Base-by-base conservation (phyloP, 768 basidiomycete species). In the Suillus americanus region DNA sequence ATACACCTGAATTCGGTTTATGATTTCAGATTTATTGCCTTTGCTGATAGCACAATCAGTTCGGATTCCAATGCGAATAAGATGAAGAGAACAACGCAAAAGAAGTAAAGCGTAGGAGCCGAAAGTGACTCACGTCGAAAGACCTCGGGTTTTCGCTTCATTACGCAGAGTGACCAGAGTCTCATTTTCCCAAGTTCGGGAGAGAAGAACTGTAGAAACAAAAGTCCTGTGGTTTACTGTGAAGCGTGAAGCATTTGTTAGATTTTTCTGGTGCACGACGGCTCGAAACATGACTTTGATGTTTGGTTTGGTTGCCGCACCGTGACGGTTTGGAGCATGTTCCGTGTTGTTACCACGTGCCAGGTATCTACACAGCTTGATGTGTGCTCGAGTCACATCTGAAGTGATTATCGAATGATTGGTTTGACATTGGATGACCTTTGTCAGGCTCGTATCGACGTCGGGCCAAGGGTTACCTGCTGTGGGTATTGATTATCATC, bases 11-110 rank as follows among this genome's bases (percentile, higher is more conserved):
- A 90, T 77, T 62, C 86, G 83, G 45, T 82, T 70, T 64, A 88
- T 79, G 37, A 90, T 74, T 4, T 78, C 79, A 3, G 84, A 76
- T 73, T 90, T 91, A 74, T 80, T 86, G 3, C 88, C 89, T 66
- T 77, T 82, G 30, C 89, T 90, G 37, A 53, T 43, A 35, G 14
- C 7, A 28, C 3, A 14, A 57, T 75, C 63, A 71, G 66, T 14
- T 30, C n/a, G 30, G 46, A 20, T 48, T 55, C 30, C 33, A 13
- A 40, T 41, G 23, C 33, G 28, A 50, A 62, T 53, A 55, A 67
- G 56, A 70, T 30, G 50, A 66, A 63, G 45, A 63, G 51, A 62
- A 54, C 5, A 41, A 64, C 43, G 45, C 54, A 54, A 33, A 41
- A 28, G 59, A 62, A 20, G 55, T 46, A 18, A 56, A 37, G 48